phyloP scores from a whole-genome alignment of 345 rosid species.

The Rubroshorea leprosula region DNA sequence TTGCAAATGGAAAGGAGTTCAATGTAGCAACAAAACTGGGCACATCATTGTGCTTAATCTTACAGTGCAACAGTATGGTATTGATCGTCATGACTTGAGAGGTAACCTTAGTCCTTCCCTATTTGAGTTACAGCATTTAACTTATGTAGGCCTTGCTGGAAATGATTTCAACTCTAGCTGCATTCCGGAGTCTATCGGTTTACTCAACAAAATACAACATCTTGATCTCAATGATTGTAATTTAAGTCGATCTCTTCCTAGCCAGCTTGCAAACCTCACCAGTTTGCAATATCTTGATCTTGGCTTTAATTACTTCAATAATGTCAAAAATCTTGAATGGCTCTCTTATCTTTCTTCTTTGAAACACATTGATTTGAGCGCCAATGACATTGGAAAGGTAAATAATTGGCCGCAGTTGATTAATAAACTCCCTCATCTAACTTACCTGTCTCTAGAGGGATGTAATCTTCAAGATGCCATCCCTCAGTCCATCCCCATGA shows the following conservation, averaged over 20 bases:
- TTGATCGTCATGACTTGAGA: no score
- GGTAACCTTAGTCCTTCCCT: constrained; percentile 13
- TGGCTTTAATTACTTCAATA: not conserved
- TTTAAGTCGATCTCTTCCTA: constrained; percentile 32
- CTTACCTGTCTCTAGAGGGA: not conserved
- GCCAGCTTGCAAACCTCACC: constrained; percentile 33
- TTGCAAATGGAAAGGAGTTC: constrained; percentile 29
- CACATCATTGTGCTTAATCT: constrained; percentile 21
- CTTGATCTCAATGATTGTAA: constrained; percentile 31
- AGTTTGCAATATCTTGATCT: constrained; percentile 40
- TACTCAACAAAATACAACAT: constrained; percentile 20
- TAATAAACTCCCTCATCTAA: constrained; percentile 7
- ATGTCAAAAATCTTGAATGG: constrained; percentile 24
- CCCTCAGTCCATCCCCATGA: not conserved
- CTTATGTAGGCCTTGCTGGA: constrained; percentile 33
- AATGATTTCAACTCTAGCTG: constrained; percentile 27
- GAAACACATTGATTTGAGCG: constrained; percentile 5
- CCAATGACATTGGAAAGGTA: constrained; percentile 1
- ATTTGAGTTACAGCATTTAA: constrained; percentile 28
- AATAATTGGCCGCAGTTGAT: constrained; percentile 16
- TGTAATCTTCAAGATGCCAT: not conserved
- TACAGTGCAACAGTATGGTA: no score
- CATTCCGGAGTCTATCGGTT: constrained; percentile 33
- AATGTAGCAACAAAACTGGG: constrained; percentile 10
- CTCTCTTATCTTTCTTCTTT: constrained; percentile 22